Evolutionary conservation across 139 green algal genomes (phyloP).

Genomic region (Chlorella sp.): DNA sequence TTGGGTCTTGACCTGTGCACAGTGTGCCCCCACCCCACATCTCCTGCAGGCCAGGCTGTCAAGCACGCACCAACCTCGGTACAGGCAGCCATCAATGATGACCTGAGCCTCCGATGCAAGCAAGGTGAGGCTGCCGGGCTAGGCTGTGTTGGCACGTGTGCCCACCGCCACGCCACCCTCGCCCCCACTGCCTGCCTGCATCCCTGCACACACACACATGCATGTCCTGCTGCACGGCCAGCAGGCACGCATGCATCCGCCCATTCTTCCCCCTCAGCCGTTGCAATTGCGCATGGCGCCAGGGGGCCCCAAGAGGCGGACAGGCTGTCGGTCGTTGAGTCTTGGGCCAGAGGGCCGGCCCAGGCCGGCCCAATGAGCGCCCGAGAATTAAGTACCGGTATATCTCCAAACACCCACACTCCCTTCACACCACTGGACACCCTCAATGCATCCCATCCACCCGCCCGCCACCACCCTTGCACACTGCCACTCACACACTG

Average conservation of each 20-base stretch:
- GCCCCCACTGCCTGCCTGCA: too few relatives aligned
- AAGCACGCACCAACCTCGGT: too few relatives aligned
- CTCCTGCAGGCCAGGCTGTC: too few relatives aligned
- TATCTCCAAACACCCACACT: conserved; percentile 5
- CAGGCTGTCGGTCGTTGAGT: conserved; percentile 37
- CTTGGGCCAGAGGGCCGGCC: background rate
- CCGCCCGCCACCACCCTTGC: too few relatives aligned
- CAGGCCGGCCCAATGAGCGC: background rate
- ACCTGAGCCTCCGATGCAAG: too few relatives aligned
- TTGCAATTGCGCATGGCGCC: conserved; percentile 6
- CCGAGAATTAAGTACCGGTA: conserved; percentile 32
- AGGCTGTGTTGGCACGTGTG: too few relatives aligned
- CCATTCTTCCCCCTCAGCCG: conserved; percentile 33
- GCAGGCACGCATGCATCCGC: background rate
- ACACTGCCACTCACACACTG: too few relatives aligned
- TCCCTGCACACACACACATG: background rate
- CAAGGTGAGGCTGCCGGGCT: too few relatives aligned
- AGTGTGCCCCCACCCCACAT: too few relatives aligned
- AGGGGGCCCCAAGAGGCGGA: conserved; percentile 27
- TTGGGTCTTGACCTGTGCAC: background rate
- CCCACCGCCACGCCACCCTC: too few relatives aligned
- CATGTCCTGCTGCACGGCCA: background rate
- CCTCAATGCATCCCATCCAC: too few relatives aligned
- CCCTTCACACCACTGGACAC: background rate
- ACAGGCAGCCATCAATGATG: too few relatives aligned